A percentile compares a stretch with the other conserved stretches of the same genome.
phyloP scores from a whole-genome alignment of 129 eudicot species.

The Ambrosia trifida region DNA sequence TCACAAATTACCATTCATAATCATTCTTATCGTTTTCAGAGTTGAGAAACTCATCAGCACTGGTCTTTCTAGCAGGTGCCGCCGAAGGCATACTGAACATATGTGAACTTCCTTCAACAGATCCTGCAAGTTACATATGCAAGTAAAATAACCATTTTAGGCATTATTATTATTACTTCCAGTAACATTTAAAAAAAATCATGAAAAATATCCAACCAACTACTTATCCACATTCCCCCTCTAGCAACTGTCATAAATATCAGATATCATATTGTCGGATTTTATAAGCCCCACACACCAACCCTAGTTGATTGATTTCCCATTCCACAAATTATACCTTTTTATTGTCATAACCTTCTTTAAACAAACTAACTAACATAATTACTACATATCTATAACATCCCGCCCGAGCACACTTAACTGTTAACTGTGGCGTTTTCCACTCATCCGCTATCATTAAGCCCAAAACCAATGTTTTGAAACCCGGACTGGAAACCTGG shows the following conservation, averaged over 20 bases:
- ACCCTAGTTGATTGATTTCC: background rate
- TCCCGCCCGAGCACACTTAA: no score
- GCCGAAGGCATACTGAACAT: conserved; percentile 59
- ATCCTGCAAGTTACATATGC: conserved; percentile 45
- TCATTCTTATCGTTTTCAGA: conserved; percentile 90
- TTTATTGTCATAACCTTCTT: background rate
- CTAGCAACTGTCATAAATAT: conserved; percentile 17
- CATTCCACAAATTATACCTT: background rate
- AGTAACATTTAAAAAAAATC: background rate
- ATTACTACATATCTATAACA: background rate
- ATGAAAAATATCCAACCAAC: background rate
- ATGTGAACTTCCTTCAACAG: conserved; percentile 69
- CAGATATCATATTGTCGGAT: conserved; percentile 9
- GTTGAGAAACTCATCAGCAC: conserved; percentile 86
- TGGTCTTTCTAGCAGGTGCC: conserved; percentile 61
- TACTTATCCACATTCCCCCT: background rate
- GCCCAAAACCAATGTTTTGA: no score
- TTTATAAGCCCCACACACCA: conserved; percentile 2
- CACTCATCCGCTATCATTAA: no score
- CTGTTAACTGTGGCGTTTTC: no score
- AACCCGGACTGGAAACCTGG: no score
- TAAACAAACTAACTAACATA: background rate
- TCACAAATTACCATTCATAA: conserved; percentile 77
- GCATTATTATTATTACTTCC: background rate
- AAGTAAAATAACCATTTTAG: background rate